A percentile compares a stretch with the other conserved stretches of the same genome.
These are phyloP conservation scores for Colletotrichum lupini DNA, from an alignment of 2,329 filamentous ascomycete species.

Conservation along the genomic window DNA sequence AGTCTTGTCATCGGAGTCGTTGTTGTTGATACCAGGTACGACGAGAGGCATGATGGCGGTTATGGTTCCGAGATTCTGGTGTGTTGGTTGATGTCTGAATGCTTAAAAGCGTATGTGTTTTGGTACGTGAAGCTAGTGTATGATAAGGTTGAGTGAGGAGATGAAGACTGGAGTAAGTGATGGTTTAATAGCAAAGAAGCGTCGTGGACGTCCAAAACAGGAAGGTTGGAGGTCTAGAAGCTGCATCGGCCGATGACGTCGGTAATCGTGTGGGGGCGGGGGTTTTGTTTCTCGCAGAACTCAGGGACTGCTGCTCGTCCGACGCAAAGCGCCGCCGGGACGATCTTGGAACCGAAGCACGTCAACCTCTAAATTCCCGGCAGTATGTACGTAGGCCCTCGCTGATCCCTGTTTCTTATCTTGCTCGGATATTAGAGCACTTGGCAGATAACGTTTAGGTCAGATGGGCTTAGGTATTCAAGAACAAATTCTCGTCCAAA, in stretches of 20 bases:
- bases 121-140: no score
- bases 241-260: conserved; percentile 29
- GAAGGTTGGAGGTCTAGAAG: conserved; percentile 14
- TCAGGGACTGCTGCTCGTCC: conserved; percentile 2
- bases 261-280: conserved; percentile 29
- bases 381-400: background rate
- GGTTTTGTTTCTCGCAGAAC: conserved; percentile 7
- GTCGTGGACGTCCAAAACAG: background rate
- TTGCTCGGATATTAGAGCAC: background rate
- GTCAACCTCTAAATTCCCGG: background rate
- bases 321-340: conserved; percentile 8
- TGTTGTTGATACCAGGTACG: conserved; percentile 66
- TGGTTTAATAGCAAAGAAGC: conserved; percentile 9
- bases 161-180: background rate
- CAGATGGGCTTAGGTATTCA: background rate
- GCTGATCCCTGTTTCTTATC: background rate
- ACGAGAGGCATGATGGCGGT: conserved; percentile 70
- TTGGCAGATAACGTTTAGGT: background rate
- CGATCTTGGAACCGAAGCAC: background rate
- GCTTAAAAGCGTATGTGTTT: no score
- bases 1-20: conserved; percentile 56
- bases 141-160: no score
- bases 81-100: background rate
- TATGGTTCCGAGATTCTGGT: background rate
- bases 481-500: background rate